phyloP scores from a whole-genome alignment of 2,329 filamentous ascomycete genomes.

The Aspergillus proliferans region DNA sequence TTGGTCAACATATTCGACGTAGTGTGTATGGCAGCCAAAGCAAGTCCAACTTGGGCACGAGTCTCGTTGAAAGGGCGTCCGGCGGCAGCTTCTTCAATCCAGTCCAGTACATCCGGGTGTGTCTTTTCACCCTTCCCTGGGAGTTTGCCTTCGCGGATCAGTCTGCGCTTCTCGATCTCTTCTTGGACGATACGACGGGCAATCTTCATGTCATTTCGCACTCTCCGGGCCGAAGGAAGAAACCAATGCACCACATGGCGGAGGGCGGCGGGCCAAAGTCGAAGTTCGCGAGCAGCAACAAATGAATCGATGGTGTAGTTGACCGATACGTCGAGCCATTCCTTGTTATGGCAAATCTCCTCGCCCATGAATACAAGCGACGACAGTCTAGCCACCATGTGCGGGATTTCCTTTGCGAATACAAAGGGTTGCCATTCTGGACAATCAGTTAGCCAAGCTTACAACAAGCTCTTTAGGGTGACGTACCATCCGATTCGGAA shows the following conservation, averaged over 20 bases:
- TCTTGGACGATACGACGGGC: slow-evolving; percentile 30
- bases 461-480: background rate
- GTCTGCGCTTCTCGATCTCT: slow-evolving; percentile 18
- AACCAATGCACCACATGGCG: slow-evolving; percentile 42
- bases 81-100: slow-evolving; percentile 16
- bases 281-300: slow-evolving; percentile 32
- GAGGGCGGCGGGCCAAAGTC: slow-evolving; percentile 35
- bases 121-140: slow-evolving; percentile 9
- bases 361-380: slow-evolving; percentile 50
- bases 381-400: slow-evolving; percentile 49
- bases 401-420: slow-evolving; percentile 48
- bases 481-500: slow-evolving; percentile 19
- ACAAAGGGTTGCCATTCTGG: slow-evolving; percentile 51
- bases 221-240: slow-evolving; percentile 34
- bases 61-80: slow-evolving; percentile 11
- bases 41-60: slow-evolving; percentile 20
- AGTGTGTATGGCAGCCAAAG: slow-evolving; percentile 29
- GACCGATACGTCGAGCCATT: slow-evolving; percentile 44
- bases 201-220: slow-evolving; percentile 34
- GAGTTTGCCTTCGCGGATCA: slow-evolving; percentile 17
- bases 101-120: slow-evolving; percentile 23
- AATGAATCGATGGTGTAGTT: slow-evolving; percentile 17
- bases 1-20: slow-evolving; percentile 37
- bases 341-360: slow-evolving; percentile 46
- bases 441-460: slow-evolving; percentile 4